Evolutionary conservation across 2,329 filamentous ascomycete genomes (phyloP).

Genomic region (Zalaria sp.): DNA sequence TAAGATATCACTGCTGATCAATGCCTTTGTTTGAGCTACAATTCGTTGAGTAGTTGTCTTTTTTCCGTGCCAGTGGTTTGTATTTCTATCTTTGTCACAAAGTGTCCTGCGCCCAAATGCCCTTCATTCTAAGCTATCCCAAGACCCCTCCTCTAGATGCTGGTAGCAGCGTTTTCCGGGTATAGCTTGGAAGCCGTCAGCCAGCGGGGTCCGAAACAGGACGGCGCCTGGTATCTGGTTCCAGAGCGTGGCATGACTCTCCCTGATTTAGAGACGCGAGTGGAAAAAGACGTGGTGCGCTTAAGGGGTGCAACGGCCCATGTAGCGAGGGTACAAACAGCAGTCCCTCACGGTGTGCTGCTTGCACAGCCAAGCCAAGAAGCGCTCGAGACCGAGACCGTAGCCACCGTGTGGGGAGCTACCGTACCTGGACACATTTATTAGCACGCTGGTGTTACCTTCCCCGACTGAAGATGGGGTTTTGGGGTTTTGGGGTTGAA

Average conservation of each 20-base stretch:
- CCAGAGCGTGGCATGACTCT: too few relatives aligned
- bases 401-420: conserved; percentile 87
- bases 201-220: too few relatives aligned
- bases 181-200: too few relatives aligned
- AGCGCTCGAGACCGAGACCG: conserved; percentile 79
- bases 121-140: too few relatives aligned
- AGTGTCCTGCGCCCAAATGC: too few relatives aligned
- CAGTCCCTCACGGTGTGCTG: conserved; percentile 53
- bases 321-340: conserved; percentile 68
- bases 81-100: too few relatives aligned
- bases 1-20: neutral
- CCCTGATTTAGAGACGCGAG: too few relatives aligned
- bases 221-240: too few relatives aligned
- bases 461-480: too few relatives aligned
- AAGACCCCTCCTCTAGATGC: too few relatives aligned
- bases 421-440: conserved; percentile 52
- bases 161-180: too few relatives aligned
- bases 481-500: neutral
- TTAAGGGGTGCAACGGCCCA: conserved; percentile 66
- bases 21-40: conserved; percentile 1
- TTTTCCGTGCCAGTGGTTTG: neutral
- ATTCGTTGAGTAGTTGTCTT: neutral
- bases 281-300: too few relatives aligned
- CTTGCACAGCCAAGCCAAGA: conserved; percentile 53
- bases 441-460: neutral